Conservation (phyloP, 192 early-diverging fungal species). For the Podila minutissima region DNA sequence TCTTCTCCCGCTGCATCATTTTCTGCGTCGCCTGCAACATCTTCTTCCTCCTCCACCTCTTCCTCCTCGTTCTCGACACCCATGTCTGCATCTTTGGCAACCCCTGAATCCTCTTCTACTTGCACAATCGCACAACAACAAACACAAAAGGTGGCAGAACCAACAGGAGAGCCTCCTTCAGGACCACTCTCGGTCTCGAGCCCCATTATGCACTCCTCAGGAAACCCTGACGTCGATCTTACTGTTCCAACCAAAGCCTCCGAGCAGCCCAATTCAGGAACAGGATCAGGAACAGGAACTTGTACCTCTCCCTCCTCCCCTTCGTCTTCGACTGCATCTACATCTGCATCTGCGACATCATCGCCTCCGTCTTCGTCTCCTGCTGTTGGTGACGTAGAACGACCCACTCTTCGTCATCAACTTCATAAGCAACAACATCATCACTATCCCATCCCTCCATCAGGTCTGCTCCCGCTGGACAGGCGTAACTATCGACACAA, state of each 20-base stretch:
- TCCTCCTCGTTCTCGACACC: neutral
- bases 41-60: neutral
- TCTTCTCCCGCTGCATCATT: neutral
- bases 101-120: too few relatives aligned
- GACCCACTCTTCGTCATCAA: neutral
- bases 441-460: too few relatives aligned
- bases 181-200: too few relatives aligned
- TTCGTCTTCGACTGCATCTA: neutral
- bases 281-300: too few relatives aligned
- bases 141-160: neutral
- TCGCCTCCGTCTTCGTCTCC: neutral
- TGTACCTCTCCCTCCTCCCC: neutral
- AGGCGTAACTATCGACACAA: too few relatives aligned
- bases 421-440: too few relatives aligned
- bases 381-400: neutral
- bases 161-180: neutral
- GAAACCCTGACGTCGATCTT: too few relatives aligned
- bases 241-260: too few relatives aligned
- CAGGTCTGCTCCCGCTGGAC: too few relatives aligned
- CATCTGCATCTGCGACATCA: neutral
- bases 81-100: neutral
- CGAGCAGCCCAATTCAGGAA: too few relatives aligned
- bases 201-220: too few relatives aligned
- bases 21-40: neutral
- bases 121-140: neutral